phyloP scores from a whole-genome alignment of 306 rosid species.

The Fragaria nilgerrensis region DNA sequence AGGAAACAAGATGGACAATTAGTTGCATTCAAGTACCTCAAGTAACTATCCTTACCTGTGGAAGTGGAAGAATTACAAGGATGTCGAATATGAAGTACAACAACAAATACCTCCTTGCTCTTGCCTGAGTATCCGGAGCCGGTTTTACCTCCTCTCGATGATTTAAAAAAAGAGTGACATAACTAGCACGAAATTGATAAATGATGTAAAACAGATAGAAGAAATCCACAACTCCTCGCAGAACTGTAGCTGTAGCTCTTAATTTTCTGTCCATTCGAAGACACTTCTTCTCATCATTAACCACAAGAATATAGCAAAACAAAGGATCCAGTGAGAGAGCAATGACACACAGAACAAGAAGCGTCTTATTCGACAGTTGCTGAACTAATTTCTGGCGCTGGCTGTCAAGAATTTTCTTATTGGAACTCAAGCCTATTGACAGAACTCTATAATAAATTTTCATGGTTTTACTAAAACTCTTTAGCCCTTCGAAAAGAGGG shows the following conservation, averaged over 20 bases:
- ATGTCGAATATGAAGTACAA: not conserved
- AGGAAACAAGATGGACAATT: not conserved
- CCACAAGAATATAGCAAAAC: slow-evolving; percentile 32
- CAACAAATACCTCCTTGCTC: not conserved
- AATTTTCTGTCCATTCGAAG: slow-evolving; percentile 25
- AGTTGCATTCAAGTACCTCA: not conserved
- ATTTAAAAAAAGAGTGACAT: not conserved
- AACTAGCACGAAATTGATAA: not conserved
- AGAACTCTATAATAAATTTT: not conserved
- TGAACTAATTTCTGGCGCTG: no score
- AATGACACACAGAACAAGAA: slow-evolving; percentile 26
- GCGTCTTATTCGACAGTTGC: slow-evolving; percentile 23
- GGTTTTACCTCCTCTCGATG: not conserved
- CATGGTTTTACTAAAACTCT: not conserved
- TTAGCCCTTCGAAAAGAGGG: not conserved
- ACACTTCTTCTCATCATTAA: slow-evolving; percentile 20
- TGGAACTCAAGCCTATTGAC: not conserved
- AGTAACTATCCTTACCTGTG: slow-evolving; percentile 2
- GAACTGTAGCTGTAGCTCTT: slow-evolving; percentile 10
- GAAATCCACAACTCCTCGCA: slow-evolving; percentile 23
- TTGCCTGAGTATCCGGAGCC: not conserved
- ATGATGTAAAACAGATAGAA: slow-evolving; percentile 23
- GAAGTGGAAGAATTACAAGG: slow-evolving; percentile 26
- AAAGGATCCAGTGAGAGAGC: slow-evolving; percentile 36
- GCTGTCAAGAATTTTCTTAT: not conserved